Evolutionary conservation across 2,329 filamentous ascomycete genomes (phyloP), one percentile per base, ranked within the genome.

Genomic region (Colletotrichum scovillei): DNA sequence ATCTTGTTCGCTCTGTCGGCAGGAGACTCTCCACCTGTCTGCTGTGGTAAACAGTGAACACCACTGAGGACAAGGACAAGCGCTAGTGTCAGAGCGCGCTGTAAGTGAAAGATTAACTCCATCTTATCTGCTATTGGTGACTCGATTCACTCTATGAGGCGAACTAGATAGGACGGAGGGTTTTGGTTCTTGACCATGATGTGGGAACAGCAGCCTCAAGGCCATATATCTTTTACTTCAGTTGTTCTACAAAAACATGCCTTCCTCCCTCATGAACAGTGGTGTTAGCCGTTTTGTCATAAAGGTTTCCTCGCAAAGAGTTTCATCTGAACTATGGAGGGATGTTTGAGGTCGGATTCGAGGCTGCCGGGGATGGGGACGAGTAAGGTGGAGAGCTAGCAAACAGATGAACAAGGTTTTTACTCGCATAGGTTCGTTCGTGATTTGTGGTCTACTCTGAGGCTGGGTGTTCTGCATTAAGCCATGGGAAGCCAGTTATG

Each of bases 1-100:
- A 83, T 66, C 5, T 76, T 74, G 7, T 77, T 76, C 4, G 78
- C 78, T 74, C 78, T 77, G 59, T 81, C 75, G 57, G 80, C 79
- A 6, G 78, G 76, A 1, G 77, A 79, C 46, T 76, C 70, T 4
- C 49, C 56, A 19, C 46, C 56, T 11, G 62, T 49, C 0, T 42
- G 22, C 6, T 70, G 55, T 7, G 67, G 67, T 5, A 53, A 9
- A 22, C 52, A 16, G 7, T 42, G 63, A 22, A 65, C 63, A 32
- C 52, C 12, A 14, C 32, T 42, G n/a, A 56, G 24, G 12, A 57
- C 1, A 9, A 30, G 11, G 22, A 22, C 30, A 16, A 38, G 6
- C 8, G 55, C 9, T 12, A 30, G 16, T 19, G 52, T 32, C 32
- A 52, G 28, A 2, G 63, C 16, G 32, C 30, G 26, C 14, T 30